phyloP scores from a whole-genome alignment of 805 yeast species.

The Schizosaccharomyces lindneri region DNA sequence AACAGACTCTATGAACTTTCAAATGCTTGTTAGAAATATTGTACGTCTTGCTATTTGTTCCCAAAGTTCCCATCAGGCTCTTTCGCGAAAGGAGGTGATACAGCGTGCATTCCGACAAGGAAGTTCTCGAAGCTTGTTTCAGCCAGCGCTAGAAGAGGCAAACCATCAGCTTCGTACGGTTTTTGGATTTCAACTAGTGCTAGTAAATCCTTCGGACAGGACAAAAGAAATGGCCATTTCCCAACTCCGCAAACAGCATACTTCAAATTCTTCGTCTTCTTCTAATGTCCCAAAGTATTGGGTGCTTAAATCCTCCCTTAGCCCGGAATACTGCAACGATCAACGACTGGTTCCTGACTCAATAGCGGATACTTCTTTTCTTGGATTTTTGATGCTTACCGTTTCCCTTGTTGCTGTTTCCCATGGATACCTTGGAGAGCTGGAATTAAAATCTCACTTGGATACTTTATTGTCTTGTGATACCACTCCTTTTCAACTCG shows the following conservation, averaged over 20 bases:
- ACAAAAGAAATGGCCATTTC: not conserved
- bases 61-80: not conserved
- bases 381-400: not conserved
- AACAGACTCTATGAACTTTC: not conserved
- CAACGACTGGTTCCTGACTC: not conserved
- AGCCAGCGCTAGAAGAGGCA: not conserved
- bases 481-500: not conserved
- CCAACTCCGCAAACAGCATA: not conserved
- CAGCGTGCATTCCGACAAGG: not conserved
- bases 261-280: not conserved
- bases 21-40: not conserved
- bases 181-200: not conserved
- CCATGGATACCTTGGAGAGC: not conserved
- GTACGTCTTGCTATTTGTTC: not conserved
- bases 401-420: not conserved
- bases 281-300: not conserved
- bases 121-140: not conserved
- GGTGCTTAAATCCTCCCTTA: not conserved
- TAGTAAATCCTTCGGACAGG: not conserved
- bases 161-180: not conserved
- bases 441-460: not conserved
- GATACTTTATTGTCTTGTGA: not conserved
- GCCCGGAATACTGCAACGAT: not conserved
- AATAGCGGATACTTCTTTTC: not conserved
- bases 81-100: not conserved